Evolutionary conservation across 2,329 filamentous ascomycete species (phyloP), one percentile per base, ranked within the genome.

Genomic region (Arthrobotrys pseudoclavata): DNA sequence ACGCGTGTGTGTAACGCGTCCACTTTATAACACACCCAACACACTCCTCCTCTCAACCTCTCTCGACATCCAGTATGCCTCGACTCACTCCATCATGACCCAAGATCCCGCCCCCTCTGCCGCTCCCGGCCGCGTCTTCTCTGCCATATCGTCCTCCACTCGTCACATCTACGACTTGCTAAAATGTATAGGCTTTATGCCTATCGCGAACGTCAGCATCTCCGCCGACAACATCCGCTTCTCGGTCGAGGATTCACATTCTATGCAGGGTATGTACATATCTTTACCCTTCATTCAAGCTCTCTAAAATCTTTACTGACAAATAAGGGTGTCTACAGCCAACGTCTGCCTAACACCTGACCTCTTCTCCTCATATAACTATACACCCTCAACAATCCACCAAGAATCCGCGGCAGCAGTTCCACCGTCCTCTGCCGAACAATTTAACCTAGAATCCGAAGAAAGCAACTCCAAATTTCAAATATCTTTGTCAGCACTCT

Each of bases 201-300:
- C 86, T 52, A 89, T 87, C 82, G 87, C 85, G 7, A 87, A 88
- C 76, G 85, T 89, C n/a, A 92, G 95, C 83, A 92, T 99, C 76
- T 93, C 91, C 12, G 89, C 91, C 66, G 91, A 96, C 79, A 94
- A 94, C 9, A 87, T 99, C 79, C 90, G 93, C 72, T 96, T 99
- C 83, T 91, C 92, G 18, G 93, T 92, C 26, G 94, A 97, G 82
- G 92, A 97, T 82, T 90, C 92, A 10, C 91, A 93, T 79, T 92
- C 95, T 24, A 94, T 98, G 89, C 94, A 98, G 89, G 94, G 92
- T 92, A 85, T 37, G n/a, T 40, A 48, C 22, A 34, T 13, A 20
- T 31, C 4, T n/a, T 24, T 15, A 53, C 13, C 20, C 7, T 42
- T 15, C 26, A 2, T 26, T 40, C n/a, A 24, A 18, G 31, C 13